Base-by-base conservation (phyloP, 1,284 basidiomycete genomes). In the Fomitopsis palustris region DNA sequence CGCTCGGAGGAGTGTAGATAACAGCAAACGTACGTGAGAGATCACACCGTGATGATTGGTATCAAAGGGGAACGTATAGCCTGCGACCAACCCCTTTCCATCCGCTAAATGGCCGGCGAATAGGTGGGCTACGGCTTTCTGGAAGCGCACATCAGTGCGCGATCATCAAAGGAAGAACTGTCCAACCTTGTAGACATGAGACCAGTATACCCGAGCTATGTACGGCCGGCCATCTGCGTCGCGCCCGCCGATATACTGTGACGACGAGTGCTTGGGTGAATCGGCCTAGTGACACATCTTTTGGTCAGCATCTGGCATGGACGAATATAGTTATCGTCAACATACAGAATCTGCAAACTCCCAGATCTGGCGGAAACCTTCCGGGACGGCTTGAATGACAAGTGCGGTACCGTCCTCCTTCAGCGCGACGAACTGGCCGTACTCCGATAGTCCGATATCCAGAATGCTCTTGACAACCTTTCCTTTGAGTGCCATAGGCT, bases 131-230 rank as follows among this genome's bases (percentile, higher is more conserved):
- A 79, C 75, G 1, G 76, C 85, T 77, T 75, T 67, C 78, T 78
- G 56, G 45, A 43, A 56, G 61, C n/a, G n/a, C 47, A 10, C 45
- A 56, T 59, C 33, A 59, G 35, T 56, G n/a, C 41, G 21, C n/a
- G 16, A 47, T 53, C 25, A 39, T 47, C 38, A 42, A 29, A 12
- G 31, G 47, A 19, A 17, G 10, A 29, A n/a, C 29, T 35, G 27
- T 21, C 42, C 25, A 78, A 90, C 90, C 58, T 78, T 74, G 47
- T 83, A 68, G 2, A 70, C 66, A 62, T 84, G 78, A 0, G 88
- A 88, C 88, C 89, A 96, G 68, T 84, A 90, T 17, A 93, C 75
- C 31, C 92, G 83, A 21, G 83, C 83, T 59, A 97, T 72, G 67
- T 87, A 87, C 0, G 84, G 78, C 4, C 76, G 69, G 7, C 86